These are phyloP conservation scores for Ascochyta clinopodiicola DNA, from an alignment of 2,329 filamentous ascomycete genomes.

Conservation along the genomic window DNA sequence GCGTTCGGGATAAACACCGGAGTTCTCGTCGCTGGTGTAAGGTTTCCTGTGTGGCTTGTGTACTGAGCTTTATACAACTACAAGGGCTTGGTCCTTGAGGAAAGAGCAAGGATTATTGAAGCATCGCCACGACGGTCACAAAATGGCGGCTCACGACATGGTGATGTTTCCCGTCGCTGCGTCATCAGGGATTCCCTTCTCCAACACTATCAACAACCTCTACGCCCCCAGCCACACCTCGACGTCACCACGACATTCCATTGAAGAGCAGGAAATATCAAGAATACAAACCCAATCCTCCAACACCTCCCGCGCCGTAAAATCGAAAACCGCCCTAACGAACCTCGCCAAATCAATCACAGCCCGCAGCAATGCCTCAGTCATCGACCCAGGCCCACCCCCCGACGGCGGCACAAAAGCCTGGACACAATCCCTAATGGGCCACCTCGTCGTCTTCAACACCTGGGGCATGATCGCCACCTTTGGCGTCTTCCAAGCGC, in stretches of 20 bases:
- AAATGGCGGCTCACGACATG: slow-evolving; percentile 18
- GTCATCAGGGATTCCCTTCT: too few species aligned
- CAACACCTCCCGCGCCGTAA: slow-evolving; percentile 11
- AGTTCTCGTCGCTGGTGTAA: not conserved
- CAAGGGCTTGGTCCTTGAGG: not conserved
- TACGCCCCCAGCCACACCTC: slow-evolving; percentile 12
- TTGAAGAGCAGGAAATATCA: slow-evolving; percentile 16
- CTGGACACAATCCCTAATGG: slow-evolving; percentile 48
- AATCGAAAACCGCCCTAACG: slow-evolving; percentile 17
- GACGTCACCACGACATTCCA: not conserved
- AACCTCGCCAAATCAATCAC: slow-evolving; percentile 37
- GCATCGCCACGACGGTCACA: slow-evolving; percentile 1
- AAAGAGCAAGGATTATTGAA: not conserved
- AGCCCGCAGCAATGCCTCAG: slow-evolving; percentile 40
- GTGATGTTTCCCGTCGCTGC: too few species aligned
- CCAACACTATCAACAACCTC: slow-evolving; percentile 11
- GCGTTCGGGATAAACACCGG: slow-evolving; percentile 2
- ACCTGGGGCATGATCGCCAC: slow-evolving; percentile 48
- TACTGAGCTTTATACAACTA: not conserved
- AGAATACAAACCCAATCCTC: slow-evolving; percentile 22
- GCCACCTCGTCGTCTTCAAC: slow-evolving; percentile 47
- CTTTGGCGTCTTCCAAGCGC: slow-evolving; percentile 47
- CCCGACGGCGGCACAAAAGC: slow-evolving; percentile 48
- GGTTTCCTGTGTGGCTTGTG: not conserved
- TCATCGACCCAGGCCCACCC: slow-evolving; percentile 46